Evolutionary conservation across 495 filamentous ascomycete genomes (phyloP).

Genomic region (Lasiosphaeria miniovina): DNA sequence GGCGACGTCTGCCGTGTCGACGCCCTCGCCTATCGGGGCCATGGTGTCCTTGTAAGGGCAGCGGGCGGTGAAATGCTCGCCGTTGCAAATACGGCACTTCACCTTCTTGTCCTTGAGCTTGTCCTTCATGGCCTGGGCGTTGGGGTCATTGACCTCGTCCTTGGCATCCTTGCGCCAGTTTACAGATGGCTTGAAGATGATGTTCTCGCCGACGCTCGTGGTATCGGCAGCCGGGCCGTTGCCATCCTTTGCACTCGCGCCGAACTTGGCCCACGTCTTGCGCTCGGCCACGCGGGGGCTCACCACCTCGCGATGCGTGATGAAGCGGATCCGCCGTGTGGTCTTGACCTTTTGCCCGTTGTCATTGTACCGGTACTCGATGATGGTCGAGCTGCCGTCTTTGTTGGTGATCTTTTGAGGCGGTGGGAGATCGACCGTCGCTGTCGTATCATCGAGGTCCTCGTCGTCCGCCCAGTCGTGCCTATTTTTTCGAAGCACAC

Average conservation of each 20-base stretch:
- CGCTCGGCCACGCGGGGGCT: constrained; percentile 96
- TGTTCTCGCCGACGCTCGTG: constrained; percentile 93
- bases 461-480: constrained; percentile 94
- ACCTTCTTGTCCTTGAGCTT: constrained; percentile 98
- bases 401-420: constrained; percentile 89
- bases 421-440: constrained; percentile 72
- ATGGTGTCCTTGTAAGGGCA: constrained; percentile 71
- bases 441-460: constrained; percentile 80
- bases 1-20: constrained; percentile 49
- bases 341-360: constrained; percentile 94
- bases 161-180: constrained; percentile 89
- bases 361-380: constrained; percentile 88
- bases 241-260: constrained; percentile 65
- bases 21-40: constrained; percentile 54
- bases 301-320: constrained; percentile 82
- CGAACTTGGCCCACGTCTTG: constrained; percentile 89
- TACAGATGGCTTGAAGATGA: constrained; percentile 82
- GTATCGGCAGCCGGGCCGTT: constrained; percentile 72
- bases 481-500: constrained; percentile 16
- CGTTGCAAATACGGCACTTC: constrained; percentile 97
- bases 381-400: constrained; percentile 94
- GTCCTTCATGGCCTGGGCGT: constrained; percentile 78
- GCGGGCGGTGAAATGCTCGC: constrained; percentile 96
- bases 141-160: constrained; percentile 72
- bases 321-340: constrained; percentile 88